phyloP scores from a whole-genome alignment of 495 filamentous ascomycete species.

The Cercophora newfieldiana region DNA sequence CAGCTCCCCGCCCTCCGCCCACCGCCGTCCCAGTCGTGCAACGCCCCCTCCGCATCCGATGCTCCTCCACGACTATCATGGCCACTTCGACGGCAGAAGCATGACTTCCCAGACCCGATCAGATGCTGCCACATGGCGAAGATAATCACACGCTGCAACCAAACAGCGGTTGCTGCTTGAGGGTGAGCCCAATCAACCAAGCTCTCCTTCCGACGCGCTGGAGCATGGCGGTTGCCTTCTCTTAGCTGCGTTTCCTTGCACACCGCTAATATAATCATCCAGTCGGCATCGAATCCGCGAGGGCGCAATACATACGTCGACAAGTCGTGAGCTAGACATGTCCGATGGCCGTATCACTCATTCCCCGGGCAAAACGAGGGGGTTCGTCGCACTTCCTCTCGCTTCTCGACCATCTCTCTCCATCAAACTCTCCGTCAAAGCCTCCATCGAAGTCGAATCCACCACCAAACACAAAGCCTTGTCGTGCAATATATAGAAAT shows the following conservation, averaged over 20 bases:
- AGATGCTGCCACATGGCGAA: neutral
- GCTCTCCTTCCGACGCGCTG: neutral
- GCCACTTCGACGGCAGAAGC: neutral
- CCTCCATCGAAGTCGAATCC: neutral
- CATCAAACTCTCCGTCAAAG: neutral
- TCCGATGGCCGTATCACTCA: neutral
- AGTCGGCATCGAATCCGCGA: neutral
- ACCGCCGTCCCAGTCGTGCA: too few relatives aligned
- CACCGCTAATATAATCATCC: neutral
- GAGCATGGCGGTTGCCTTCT: neutral
- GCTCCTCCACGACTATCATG: too few relatives aligned
- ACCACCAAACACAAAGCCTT: too few relatives aligned
- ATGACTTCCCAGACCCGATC: neutral
- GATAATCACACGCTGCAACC: neutral
- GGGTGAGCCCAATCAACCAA: neutral
- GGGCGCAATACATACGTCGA: neutral
- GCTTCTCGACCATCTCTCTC: neutral
- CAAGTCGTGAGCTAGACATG: too few relatives aligned
- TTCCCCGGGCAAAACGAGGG: neutral
- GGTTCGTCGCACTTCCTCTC: neutral
- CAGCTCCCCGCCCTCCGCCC: too few relatives aligned
- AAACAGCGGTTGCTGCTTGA: neutral
- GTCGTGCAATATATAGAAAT: too few relatives aligned
- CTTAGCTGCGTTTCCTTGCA: neutral
- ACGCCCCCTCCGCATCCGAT: too few relatives aligned